Evolutionary conservation across 441 rosid species (phyloP), one percentile per base, ranked within the genome.

Genomic region (Mallotus japonicus): DNA sequence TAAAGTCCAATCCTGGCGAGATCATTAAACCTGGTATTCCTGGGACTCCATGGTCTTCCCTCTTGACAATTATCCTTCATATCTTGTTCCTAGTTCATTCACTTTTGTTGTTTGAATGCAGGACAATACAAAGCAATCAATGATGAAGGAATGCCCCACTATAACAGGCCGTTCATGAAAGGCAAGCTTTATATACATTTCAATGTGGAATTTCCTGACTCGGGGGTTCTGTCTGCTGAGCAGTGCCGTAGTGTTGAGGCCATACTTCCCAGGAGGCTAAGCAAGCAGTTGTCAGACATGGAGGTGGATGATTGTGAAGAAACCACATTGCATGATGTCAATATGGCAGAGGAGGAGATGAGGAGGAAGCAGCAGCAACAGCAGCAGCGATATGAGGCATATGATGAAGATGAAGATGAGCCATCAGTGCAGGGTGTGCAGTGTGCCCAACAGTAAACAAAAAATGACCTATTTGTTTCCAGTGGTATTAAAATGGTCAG

Each of bases 171-270:
- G 0, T 91, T 93, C 88, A 88, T 89, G 91, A 91, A 82, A 81
- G 97, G 96, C 14, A 89, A 87, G 71, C 84, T 89, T 10, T 93
- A 87, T 82, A 85, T 93, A 76, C 90, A 88, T 73, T 91, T 88
- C 77, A 82, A 81, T 0, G 92, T 91, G 5, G 94, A 83, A 3
- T 90, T 93, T 82, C 92, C 95, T 0, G 92, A 88, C 1, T 82
- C 85, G 0, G 88, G 87, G 19, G 14, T 69, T 40, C 80, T 93
- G 42, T 78, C 80, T 75, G 79, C 83, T 1, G 94, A 87, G 34
- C 90, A 91, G 77, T 76, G 89, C 16, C 73, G 75, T 68, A 80
- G 86, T 20, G 62, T 89, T 7, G 91, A 87, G 76, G 78, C 81
- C 5, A 70, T 82, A 4, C 69, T 93, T 65, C 89, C 92, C 0